Evolutionary conservation across 352 stramenopile genomes (phyloP), one percentile per base, ranked within the genome.

Genomic region (Phytophthora fragariae): DNA sequence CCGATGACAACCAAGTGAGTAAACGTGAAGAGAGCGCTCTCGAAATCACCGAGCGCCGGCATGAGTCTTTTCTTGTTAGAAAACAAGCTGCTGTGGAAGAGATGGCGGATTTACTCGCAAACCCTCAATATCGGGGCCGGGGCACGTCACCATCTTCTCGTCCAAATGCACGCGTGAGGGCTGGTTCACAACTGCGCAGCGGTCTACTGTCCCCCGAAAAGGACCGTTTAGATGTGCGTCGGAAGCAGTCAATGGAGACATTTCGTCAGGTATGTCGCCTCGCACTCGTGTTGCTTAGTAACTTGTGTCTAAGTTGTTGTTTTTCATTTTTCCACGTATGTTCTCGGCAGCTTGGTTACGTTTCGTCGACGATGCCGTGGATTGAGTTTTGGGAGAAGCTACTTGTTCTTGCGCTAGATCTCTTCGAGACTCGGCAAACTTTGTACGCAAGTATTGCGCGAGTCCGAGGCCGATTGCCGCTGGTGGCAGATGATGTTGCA

Each of bases 201-300:
- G 84, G 79, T 12, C 27, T 91, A 6, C 64, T 93, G 15, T 88
- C 76, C 0, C 80, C 84, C 5, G 73, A 84, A 15, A 78, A 67
- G 17, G 70, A 89, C 12, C 82, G 81, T 2, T 76, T 83, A 0
- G 84, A 92, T 17, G 54, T 90, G 29, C 75, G 80, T 21, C 81
- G 86, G 21, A 81, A 86, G n/a, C 80, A 89, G 12, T 91, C 84
- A 7, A 91, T 93, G 80, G 83, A 90, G 14, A 70, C 78, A 5
- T 85, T 79, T 79, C 76, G 76, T 15, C 80, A 84, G 67, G 79
- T 86, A 72, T 49, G 6, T 15, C 4, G 19, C 21, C 65, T 2
- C 58, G 47, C 37, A 44, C 8, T 31, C 35, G 9, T 44, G 9
- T 44, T 50, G 17, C 17, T 21, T 50, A 12, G 44, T 50, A 50